A percentile compares a stretch with the other conserved stretches of the same genome.
Conservation (phyloP, 768 basidiomycete species). For the Obba rivulosa region DNA sequence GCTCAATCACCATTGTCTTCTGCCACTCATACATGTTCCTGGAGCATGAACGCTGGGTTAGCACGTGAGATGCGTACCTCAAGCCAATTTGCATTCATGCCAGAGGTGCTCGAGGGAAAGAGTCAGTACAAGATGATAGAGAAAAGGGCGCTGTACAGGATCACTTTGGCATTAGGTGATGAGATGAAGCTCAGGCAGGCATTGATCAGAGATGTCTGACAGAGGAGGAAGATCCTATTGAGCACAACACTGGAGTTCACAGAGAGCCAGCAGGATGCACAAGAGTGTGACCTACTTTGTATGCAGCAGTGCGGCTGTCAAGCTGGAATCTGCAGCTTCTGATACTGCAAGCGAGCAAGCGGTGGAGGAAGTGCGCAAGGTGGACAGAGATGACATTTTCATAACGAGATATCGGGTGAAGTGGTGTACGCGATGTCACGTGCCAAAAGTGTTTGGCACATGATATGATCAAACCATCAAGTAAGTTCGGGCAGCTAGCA, state of each 20-base stretch:
- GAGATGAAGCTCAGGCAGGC: constrained; percentile 15
- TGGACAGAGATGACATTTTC: constrained; percentile 63
- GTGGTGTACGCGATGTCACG: constrained; percentile 62
- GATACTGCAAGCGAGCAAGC: constrained; percentile 19
- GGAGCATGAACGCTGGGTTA: constrained; percentile 74
- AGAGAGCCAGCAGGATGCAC: constrained; percentile 41
- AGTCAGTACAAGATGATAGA: constrained; percentile 26
- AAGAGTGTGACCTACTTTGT: constrained; percentile 54
- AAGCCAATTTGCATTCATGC: constrained; percentile 20
- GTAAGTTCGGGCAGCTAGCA: no score
- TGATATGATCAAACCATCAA: no score
- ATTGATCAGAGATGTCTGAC: constrained; percentile 44
- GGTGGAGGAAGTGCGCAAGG: constrained; percentile 34
- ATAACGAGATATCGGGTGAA: constrained; percentile 68
- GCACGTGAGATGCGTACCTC: no score
- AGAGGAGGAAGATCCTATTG: constrained; percentile 54
- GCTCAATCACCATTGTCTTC: constrained; percentile 84
- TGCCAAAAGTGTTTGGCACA: no score
- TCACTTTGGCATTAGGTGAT: constrained; percentile 18
- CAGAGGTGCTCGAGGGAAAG: constrained; percentile 21
- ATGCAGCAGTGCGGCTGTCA: constrained; percentile 53
- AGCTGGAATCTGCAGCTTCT: constrained; percentile 14
- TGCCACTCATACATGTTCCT: constrained; percentile 92
- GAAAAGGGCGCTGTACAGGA: constrained; percentile 31
- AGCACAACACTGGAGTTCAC: constrained; percentile 52